These are phyloP conservation scores for Cupressus sempervirens DNA, from an alignment of 75 land plant species.

Conservation along the genomic window DNA sequence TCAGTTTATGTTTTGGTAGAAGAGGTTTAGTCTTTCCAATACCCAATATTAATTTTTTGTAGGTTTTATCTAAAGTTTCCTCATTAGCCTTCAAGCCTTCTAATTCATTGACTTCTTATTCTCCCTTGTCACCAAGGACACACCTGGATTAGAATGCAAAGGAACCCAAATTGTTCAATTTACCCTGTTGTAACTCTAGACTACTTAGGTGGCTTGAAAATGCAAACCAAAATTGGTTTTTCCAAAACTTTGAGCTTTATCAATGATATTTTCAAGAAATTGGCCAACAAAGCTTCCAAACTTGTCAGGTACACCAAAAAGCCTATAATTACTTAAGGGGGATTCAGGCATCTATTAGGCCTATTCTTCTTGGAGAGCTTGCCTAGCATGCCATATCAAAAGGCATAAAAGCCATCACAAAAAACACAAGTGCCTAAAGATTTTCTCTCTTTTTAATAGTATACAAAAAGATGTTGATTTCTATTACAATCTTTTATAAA, in stretches of 20 bases:
- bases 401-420: no score
- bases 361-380: no score
- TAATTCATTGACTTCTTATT: neutral
- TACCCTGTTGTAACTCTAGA: neutral
- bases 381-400: no score
- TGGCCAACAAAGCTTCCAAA: no score
- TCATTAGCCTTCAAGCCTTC: neutral
- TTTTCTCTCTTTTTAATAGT: no score
- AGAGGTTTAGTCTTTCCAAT: neutral
- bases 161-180: neutral
- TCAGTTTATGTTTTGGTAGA: neutral
- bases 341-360: no score
- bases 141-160: neutral
- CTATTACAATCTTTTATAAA: no score
- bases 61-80: neutral
- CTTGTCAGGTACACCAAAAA: no score
- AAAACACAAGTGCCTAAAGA: no score
- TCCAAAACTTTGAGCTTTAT: neutral
- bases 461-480: no score
- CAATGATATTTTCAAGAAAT: no score
- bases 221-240: neutral
- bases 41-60: neutral
- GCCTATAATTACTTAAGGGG: no score
- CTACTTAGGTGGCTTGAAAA: neutral
- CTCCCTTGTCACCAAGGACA: neutral